Percentiles rank a stretch among this genome's conserved stretches.
phyloP scores from a whole-genome alignment of 2,329 filamentous ascomycete species.

The Trichophyton equinum region DNA sequence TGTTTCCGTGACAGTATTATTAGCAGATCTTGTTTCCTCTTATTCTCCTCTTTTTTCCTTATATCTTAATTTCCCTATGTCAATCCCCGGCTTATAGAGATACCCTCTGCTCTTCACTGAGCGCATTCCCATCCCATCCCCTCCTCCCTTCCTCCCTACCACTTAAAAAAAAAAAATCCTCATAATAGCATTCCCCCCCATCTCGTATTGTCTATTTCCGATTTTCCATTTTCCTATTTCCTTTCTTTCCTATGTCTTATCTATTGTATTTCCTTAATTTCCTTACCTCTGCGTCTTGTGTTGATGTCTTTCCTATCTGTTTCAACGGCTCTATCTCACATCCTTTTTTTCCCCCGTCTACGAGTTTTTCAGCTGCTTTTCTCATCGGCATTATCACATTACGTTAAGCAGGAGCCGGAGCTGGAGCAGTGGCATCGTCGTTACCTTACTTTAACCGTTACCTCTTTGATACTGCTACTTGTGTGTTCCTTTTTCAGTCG shows the following conservation, averaged over 20 bases:
- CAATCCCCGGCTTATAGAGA: too few species aligned
- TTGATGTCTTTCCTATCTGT: background rate
- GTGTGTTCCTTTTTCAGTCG: too few species aligned
- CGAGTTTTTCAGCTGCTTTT: background rate
- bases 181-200: background rate
- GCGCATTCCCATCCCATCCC: background rate
- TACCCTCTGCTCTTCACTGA: too few species aligned
- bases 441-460: background rate
- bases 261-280: background rate
- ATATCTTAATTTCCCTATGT: too few species aligned
- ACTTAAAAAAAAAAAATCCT: background rate
- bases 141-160: background rate
- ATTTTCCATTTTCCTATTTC: background rate
- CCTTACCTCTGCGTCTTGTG: background rate
- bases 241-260: background rate
- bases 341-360: background rate
- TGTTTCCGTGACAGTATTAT: too few species aligned
- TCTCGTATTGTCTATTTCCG: background rate
- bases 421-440: background rate
- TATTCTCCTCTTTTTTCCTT: too few species aligned
- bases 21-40: too few species aligned
- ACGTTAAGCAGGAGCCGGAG: background rate
- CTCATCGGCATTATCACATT: background rate
- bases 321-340: background rate
- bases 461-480: too few species aligned